phyloP scores from a whole-genome alignment of 2,329 filamentous ascomycete species.

The Shiraia bambusicola region DNA sequence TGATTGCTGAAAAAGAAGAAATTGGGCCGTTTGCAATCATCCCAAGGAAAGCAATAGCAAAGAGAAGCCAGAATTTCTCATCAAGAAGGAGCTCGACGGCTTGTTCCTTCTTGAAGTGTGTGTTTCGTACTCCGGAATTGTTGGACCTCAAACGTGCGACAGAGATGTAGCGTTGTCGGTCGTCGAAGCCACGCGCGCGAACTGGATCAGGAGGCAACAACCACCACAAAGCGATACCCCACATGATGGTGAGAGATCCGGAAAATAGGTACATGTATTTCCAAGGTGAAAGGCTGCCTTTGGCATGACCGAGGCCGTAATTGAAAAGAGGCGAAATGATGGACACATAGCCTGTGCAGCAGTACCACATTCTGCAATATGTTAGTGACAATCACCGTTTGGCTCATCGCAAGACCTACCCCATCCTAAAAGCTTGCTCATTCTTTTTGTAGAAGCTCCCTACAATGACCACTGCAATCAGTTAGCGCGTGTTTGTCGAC shows the following conservation, averaged over 20 bases:
- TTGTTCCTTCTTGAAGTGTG: slow-evolving; percentile 66
- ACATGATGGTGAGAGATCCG: slow-evolving; percentile 20
- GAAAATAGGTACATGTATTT: slow-evolving; percentile 32
- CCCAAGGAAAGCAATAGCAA: slow-evolving; percentile 21
- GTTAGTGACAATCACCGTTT: background rate
- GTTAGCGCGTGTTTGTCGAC: background rate
- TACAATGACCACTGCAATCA: slow-evolving; percentile 42
- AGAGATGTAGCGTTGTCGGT: slow-evolving; percentile 48
- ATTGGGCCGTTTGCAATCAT: slow-evolving; percentile 31
- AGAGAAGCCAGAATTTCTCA: slow-evolving; percentile 54
- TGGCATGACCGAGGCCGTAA: slow-evolving; percentile 30
- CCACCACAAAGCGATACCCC: slow-evolving; percentile 33
- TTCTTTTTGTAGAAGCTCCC: slow-evolving; percentile 56
- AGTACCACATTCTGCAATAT: slow-evolving; percentile 54
- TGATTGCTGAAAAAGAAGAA: slow-evolving; percentile 22
- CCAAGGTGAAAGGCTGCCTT: slow-evolving; percentile 16
- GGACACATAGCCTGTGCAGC: slow-evolving; percentile 50
- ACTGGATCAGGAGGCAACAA: slow-evolving; percentile 47
- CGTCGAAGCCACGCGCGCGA: slow-evolving; percentile 35
- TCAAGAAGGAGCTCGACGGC: slow-evolving; percentile 58
- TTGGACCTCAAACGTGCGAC: slow-evolving; percentile 71
- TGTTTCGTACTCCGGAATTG: slow-evolving; percentile 70
- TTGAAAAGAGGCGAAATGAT: slow-evolving; percentile 23
- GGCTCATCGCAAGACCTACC: slow-evolving; percentile 22
- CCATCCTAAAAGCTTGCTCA: slow-evolving; percentile 63